Conservation (phyloP, 148 eudicot species). For the Amaranthus palmeri region DNA sequence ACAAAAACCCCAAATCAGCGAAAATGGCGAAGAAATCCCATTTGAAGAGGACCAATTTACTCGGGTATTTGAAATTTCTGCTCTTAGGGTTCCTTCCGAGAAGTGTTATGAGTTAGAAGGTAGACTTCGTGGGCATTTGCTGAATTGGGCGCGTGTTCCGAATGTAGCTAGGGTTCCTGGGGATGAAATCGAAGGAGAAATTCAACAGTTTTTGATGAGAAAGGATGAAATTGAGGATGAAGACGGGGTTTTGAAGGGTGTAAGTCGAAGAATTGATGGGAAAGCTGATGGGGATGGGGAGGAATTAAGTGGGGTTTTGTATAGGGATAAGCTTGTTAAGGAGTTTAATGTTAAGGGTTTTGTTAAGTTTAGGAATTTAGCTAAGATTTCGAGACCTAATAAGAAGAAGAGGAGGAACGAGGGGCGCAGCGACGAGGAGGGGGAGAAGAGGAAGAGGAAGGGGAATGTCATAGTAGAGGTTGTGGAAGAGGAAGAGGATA, state of each 20-base stretch:
- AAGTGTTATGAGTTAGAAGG: conserved; percentile 59
- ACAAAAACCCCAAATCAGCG: background rate
- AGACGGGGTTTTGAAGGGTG: conserved; percentile 28
- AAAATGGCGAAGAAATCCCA: conserved; percentile 13
- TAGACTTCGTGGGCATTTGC: conserved; percentile 78
- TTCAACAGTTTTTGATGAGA: conserved; percentile 17
- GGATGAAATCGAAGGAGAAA: conserved; percentile 59
- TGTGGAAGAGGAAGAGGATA: conserved; percentile 36
- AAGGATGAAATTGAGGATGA: conserved; percentile 20
- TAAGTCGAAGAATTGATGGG: conserved; percentile 60
- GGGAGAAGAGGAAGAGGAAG: conserved; percentile 32
- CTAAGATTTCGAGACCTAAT: conserved; percentile 71
- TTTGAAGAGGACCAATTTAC: conserved; percentile 53
- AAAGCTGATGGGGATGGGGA: conserved; percentile 74
- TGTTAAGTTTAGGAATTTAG: conserved; percentile 74
- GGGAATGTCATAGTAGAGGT: conserved; percentile 55
- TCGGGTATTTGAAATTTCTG: conserved; percentile 54
- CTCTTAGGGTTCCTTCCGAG: conserved; percentile 71
- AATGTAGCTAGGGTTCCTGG: conserved; percentile 85
- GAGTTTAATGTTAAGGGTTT: conserved; percentile 67
- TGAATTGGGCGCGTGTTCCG: conserved; percentile 84
- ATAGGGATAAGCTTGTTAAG: conserved; percentile 65
- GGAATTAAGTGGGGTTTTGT: conserved; percentile 56
- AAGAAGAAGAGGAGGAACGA: conserved; percentile 35
- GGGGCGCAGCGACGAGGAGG: conserved; percentile 22